Evolutionary conservation across 371 early-diverging fungal genomes (phyloP).

Genomic region (Rhizopus arrhizus): DNA sequence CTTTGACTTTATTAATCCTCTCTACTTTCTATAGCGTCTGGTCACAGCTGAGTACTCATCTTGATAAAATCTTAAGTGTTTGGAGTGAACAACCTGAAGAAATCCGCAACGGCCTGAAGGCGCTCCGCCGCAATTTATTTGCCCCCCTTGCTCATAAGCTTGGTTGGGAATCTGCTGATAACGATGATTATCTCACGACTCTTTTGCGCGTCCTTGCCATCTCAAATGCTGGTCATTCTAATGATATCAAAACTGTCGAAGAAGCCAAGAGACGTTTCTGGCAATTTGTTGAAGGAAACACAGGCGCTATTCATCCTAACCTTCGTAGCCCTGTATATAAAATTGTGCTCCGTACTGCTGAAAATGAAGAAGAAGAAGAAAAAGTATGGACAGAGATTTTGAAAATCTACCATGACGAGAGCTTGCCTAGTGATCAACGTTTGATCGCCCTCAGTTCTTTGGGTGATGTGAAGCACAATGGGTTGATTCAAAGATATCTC

Average conservation of each 20-base stretch:
- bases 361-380: conserved; percentile 62
- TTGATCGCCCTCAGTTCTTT: conserved; percentile 76
- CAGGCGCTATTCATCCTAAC: conserved; percentile 76
- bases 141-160: conserved; percentile 59
- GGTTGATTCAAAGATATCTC: conserved; percentile 61
- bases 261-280: conserved; percentile 54
- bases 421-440: conserved; percentile 72
- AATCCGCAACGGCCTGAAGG: conserved; percentile 48
- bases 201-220: conserved; percentile 50
- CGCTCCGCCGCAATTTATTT: conserved; percentile 59
- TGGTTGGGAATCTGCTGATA: conserved; percentile 61
- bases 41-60: conserved; percentile 56
- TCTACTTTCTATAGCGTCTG: conserved; percentile 32
- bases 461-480: conserved; percentile 67
- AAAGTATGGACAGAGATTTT: conserved; percentile 70
- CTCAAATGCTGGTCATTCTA: conserved; percentile 46
- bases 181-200: conserved; percentile 54
- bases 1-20: neutral
- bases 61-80: conserved; percentile 52
- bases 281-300: conserved; percentile 44
- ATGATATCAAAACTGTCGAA: conserved; percentile 36
- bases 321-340: conserved; percentile 80
- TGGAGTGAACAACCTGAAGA: conserved; percentile 58
- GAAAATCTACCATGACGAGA: conserved; percentile 71
- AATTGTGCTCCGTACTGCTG: conserved; percentile 71